A percentile compares a stretch with the other conserved stretches of the same genome.
Conservation (phyloP, 225 moss, liverwort and hornwort genomes). For the Polytrichum formosum region DNA sequence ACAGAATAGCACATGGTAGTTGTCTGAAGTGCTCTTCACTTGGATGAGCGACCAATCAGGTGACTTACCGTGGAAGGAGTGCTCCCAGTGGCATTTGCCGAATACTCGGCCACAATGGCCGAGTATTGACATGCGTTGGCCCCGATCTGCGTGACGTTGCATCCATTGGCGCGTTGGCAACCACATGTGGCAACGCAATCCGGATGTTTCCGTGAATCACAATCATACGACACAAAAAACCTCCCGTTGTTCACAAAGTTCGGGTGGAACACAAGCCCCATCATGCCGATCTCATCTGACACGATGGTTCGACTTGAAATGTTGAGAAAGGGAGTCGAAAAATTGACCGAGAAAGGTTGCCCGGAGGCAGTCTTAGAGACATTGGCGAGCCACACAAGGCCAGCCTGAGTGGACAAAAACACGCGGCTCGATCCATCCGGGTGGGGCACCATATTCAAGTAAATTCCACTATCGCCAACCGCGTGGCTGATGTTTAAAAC, state of each 20-base stretch:
- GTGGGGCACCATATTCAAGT: conserved; percentile 70
- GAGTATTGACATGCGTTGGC: conserved; percentile 61
- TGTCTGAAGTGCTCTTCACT: too few species aligned
- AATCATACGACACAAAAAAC: conserved; percentile 90
- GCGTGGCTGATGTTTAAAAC: conserved; percentile 26
- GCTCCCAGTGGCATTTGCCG: conserved; percentile 52
- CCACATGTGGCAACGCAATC: conserved; percentile 75
- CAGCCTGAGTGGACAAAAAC: conserved; percentile 67
- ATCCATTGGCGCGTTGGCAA: conserved; percentile 49
- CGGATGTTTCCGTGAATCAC: conserved; percentile 54
- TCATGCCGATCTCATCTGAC: conserved; percentile 57
- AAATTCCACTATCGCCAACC: conserved; percentile 19
- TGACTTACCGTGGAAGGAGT: conserved; percentile 52
- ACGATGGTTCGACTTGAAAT: conserved; percentile 40
- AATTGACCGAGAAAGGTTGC: conserved; percentile 34
- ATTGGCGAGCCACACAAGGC: conserved; percentile 55
- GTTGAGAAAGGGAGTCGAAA: conserved; percentile 57
- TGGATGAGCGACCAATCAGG: too few species aligned
- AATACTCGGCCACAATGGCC: conserved; percentile 75
- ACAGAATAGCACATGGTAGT: too few species aligned
- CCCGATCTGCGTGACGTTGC: conserved; percentile 51
- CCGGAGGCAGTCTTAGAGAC: conserved; percentile 42
- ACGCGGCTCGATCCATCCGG: conserved; percentile 78
- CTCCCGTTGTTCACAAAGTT: conserved; percentile 80
- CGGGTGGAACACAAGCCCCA: conserved; percentile 83